A percentile compares a stretch with the other conserved stretches of the same genome.
Conservation (phyloP, 1,284 basidiomycete genomes). For the Ustilago xerochloae region DNA sequence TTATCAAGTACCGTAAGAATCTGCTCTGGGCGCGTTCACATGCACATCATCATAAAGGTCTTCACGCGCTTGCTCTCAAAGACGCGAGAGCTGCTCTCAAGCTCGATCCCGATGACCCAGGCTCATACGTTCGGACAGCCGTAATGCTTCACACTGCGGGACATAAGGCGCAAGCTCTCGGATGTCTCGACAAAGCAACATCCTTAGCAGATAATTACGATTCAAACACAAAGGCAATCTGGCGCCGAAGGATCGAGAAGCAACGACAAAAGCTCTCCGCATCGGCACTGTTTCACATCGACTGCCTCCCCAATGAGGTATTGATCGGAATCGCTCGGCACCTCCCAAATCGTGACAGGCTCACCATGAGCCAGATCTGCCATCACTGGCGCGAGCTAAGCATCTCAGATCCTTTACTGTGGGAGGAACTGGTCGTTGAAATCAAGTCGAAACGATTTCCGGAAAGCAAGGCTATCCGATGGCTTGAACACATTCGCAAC, state of each 20-base stretch:
- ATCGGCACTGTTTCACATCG: background rate
- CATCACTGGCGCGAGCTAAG: constrained; percentile 10
- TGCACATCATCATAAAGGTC: constrained; percentile 11
- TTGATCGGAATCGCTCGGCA: constrained; percentile 14
- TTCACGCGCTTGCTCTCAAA: constrained; percentile 19
- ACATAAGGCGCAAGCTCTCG: constrained; percentile 8
- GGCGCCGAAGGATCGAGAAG: constrained; percentile 19
- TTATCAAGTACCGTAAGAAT: constrained; percentile 35
- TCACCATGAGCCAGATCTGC: constrained; percentile 19
- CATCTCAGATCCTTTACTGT: constrained; percentile 4
- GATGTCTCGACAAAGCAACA: constrained; percentile 20
- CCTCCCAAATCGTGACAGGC: background rate
- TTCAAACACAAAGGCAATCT: background rate
- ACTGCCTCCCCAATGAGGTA: constrained; percentile 18
- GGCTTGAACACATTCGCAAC: constrained; percentile 12
- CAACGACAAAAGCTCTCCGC: constrained; percentile 9
- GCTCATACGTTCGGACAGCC: constrained; percentile 29
- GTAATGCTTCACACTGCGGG: constrained; percentile 11
- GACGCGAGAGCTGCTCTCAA: constrained; percentile 36
- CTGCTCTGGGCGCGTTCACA: constrained; percentile 37
- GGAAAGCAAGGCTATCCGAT: background rate
- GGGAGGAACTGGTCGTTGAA: background rate
- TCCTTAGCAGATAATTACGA: constrained; percentile 5
- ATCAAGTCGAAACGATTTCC: background rate
- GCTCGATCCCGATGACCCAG: constrained; percentile 23